A percentile compares a stretch with the other conserved stretches of the same genome.
Evolutionary conservation across 768 basidiomycete species (phyloP).

Genomic region (Inosperma sp.): DNA sequence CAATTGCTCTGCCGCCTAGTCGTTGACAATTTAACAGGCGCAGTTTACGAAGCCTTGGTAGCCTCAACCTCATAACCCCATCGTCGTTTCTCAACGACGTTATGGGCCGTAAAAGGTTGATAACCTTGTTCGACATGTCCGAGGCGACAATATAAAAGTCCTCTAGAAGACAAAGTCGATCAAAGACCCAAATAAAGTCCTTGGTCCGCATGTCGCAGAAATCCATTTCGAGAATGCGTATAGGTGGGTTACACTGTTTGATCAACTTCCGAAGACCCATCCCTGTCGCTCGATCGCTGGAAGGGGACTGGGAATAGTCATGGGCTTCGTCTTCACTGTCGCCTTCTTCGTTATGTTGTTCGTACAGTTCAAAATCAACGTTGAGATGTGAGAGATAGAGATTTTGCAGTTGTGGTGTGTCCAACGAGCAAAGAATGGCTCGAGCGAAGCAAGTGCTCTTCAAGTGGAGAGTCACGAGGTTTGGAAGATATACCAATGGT

Average conservation of each 20-base stretch:
- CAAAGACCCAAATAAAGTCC: conserved; percentile 69
- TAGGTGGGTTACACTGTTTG: conserved; percentile 54
- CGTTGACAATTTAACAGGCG: conserved; percentile 60
- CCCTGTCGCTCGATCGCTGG: conserved; percentile 72
- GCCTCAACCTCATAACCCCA: conserved; percentile 35
- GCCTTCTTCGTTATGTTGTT: conserved; percentile 45
- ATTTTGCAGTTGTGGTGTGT: conserved; percentile 53
- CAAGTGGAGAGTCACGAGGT: conserved; percentile 53
- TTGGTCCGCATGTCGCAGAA: conserved; percentile 81
- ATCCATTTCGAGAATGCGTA: conserved; percentile 70
- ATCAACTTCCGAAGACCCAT: conserved; percentile 73
- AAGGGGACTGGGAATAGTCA: conserved; percentile 75
- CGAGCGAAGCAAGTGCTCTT: conserved; percentile 60
- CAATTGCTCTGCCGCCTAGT: conserved; percentile 54
- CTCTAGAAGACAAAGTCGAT: conserved; percentile 46
- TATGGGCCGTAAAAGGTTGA: conserved; percentile 51
- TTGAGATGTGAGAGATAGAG: conserved; percentile 67
- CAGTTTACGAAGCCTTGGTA: conserved; percentile 52
- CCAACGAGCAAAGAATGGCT: conserved; percentile 57
- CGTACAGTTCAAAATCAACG: conserved; percentile 48
- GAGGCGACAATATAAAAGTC: conserved; percentile 74
- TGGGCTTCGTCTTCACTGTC: conserved; percentile 71
- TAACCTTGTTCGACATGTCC: conserved; percentile 74
- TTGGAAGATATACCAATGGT: conserved; percentile 50
- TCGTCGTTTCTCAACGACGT: conserved; percentile 6